phyloP scores from a whole-genome alignment of 768 basidiomycete genomes.

The Suillus paluster region DNA sequence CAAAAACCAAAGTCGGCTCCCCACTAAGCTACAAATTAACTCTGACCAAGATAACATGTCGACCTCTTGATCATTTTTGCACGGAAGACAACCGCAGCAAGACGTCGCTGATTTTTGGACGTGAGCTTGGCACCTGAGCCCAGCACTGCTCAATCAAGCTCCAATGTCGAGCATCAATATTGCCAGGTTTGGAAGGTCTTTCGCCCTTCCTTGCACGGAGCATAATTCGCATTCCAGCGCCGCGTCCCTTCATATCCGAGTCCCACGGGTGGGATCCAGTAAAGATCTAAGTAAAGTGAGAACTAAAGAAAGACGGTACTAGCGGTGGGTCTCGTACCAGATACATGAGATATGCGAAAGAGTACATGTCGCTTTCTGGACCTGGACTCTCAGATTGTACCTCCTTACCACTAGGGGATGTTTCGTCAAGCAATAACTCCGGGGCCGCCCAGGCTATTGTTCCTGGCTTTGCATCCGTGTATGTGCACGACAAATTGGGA shows the following conservation, averaged over 20 bases:
- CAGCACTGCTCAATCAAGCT: neutral
- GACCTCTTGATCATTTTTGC: neutral
- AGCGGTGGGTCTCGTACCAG: neutral
- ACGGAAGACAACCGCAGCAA: neutral
- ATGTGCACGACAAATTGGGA: neutral
- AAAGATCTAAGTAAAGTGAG: neutral
- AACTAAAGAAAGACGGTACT: neutral
- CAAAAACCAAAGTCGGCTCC: neutral
- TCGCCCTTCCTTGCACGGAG: fast-evolving
- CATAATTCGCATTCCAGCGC: neutral
- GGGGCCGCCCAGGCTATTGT: neutral
- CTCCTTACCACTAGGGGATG: neutral
- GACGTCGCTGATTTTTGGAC: neutral
- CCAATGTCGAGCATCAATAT: neutral
- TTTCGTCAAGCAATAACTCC: neutral
- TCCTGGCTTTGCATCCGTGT: neutral
- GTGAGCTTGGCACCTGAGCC: neutral
- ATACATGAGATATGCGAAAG: constrained; percentile 3
- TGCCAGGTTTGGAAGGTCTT: neutral
- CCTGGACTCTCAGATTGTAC: too few species aligned
- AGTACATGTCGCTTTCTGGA: neutral
- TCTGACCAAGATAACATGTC: too few species aligned
- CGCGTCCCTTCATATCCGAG: neutral
- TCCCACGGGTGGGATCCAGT: neutral
- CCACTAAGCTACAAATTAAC: neutral